Evolutionary conservation across 495 filamentous ascomycete genomes (phyloP).

Genomic region (Durotheca rogersii): DNA sequence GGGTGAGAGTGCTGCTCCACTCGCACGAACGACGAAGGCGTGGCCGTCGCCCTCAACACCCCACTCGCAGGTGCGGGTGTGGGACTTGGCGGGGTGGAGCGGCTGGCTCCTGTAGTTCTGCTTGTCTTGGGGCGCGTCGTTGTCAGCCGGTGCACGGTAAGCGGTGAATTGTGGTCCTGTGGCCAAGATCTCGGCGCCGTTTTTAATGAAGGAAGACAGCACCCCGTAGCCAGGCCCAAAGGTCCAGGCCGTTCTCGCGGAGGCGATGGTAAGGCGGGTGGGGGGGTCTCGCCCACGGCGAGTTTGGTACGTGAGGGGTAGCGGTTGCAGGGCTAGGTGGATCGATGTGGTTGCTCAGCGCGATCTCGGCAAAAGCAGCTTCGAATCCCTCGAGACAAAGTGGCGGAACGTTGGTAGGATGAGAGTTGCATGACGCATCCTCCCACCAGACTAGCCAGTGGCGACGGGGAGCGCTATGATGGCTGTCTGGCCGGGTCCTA

Average conservation of each 20-base stretch:
- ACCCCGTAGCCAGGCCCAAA: conserved; percentile 23
- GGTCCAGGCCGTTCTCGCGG: conserved; percentile 14
- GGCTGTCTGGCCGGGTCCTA: conserved; percentile 22
- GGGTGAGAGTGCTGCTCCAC: conserved; percentile 51
- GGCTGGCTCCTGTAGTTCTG: conserved; percentile 41
- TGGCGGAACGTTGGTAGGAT: conserved; percentile 34
- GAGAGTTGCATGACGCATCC: conserved; percentile 25
- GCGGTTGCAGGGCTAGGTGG: not conserved
- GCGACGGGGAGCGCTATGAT: conserved; percentile 14
- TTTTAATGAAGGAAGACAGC: conserved; percentile 25
- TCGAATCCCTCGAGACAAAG: conserved; percentile 46
- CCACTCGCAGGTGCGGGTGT: conserved; percentile 38
- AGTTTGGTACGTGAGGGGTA: conserved; percentile 9
- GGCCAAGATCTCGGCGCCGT: conserved; percentile 22
- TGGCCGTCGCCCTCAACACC: conserved; percentile 11
- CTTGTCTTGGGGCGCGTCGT: conserved; percentile 52
- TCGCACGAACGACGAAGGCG: conserved; percentile 38
- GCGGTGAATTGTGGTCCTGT: conserved; percentile 35
- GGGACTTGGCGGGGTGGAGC: conserved; percentile 38
- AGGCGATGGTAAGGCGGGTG: conserved; percentile 27
- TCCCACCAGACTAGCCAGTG: not conserved
- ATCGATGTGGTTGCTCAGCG: conserved; percentile 6
- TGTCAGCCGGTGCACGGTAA: conserved; percentile 57
- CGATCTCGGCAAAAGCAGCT: conserved; percentile 51
- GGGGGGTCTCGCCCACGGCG: conserved; percentile 14